Conservation (phyloP, 768 basidiomycete genomes). For the Russula sp. region DNA sequence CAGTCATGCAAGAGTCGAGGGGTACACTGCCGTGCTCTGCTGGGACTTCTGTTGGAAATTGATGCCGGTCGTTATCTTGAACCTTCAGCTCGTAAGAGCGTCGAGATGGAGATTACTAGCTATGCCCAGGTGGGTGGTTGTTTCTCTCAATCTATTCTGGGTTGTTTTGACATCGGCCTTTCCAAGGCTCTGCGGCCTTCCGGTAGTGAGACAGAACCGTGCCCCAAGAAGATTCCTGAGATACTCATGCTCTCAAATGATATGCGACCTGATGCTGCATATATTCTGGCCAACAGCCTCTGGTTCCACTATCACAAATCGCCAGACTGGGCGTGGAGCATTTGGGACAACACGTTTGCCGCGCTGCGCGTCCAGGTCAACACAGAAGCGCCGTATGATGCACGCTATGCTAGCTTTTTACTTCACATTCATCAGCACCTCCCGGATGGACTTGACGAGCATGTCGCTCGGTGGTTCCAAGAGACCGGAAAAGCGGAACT, state of each 20-base stretch:
- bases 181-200: constrained; percentile 37
- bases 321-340: constrained; percentile 69
- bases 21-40: constrained; percentile 53
- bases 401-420: constrained; percentile 65
- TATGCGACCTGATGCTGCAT: constrained; percentile 51
- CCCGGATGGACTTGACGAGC: constrained; percentile 61
- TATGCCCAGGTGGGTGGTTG: constrained; percentile 49
- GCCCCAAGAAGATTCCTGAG: constrained; percentile 45
- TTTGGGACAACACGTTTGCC: constrained; percentile 77
- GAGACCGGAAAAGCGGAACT: constrained; percentile 63
- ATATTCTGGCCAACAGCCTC: constrained; percentile 62
- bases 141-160: background rate
- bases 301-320: constrained; percentile 81
- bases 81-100: constrained; percentile 46
- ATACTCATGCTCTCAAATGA: constrained; percentile 60
- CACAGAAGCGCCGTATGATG: constrained; percentile 44
- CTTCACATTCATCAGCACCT: constrained; percentile 70
- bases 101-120: constrained; percentile 50
- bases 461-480: constrained; percentile 64
- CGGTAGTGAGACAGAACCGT: constrained; percentile 29
- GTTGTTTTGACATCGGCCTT: background rate
- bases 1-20: constrained; percentile 58
- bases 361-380: constrained; percentile 56
- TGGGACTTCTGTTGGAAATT: constrained; percentile 58
- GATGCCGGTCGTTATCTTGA: constrained; percentile 55